Conservation (phyloP, 768 basidiomycete species). For the Nidularia sp. region DNA sequence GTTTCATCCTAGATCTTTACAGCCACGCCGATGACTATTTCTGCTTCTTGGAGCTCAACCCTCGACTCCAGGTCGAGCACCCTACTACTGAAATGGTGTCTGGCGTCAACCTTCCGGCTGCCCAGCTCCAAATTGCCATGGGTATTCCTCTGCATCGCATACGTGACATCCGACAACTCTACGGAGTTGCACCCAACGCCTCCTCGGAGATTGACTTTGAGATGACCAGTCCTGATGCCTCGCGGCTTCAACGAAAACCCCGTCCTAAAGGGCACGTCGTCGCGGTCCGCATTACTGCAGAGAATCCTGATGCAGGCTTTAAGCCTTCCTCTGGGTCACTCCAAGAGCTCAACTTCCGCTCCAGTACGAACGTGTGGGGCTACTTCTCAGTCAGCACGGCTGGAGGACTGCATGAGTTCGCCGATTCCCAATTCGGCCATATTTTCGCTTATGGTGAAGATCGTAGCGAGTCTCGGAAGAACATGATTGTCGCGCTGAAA, state of each 20-base stretch:
- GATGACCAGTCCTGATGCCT: slow-evolving; percentile 84
- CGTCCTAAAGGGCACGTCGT: slow-evolving; percentile 97
- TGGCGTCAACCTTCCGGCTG: slow-evolving; percentile 95
- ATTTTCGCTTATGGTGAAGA: slow-evolving; percentile 99
- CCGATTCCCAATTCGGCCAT: slow-evolving; percentile 98
- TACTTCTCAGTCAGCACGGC: slow-evolving; percentile 97
- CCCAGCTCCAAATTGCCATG: slow-evolving; percentile 97
- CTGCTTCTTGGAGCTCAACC: slow-evolving; percentile 98
- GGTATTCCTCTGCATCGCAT: slow-evolving; percentile 95
- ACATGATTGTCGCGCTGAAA: slow-evolving; percentile 99
- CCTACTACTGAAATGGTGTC: slow-evolving; percentile 99
- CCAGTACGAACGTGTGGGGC: slow-evolving; percentile 99
- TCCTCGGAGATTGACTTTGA: slow-evolving; percentile 96
- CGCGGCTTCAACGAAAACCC: slow-evolving; percentile 89
- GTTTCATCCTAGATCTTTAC: slow-evolving; percentile 70
- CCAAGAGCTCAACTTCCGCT: slow-evolving; percentile 99
- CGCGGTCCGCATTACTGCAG: slow-evolving; percentile 98
- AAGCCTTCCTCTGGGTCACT: slow-evolving; percentile 97
- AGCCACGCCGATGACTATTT: slow-evolving; percentile 91
- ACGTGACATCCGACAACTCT: slow-evolving; percentile 91
- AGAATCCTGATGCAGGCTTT: slow-evolving; percentile 99
- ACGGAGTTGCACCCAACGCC: slow-evolving; percentile 89
- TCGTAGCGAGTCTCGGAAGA: slow-evolving; percentile 91
- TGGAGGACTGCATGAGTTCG: slow-evolving; percentile 97
- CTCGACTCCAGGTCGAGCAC: slow-evolving; percentile 99